Evolutionary conservation across 352 stramenopile genomes (phyloP).

Genomic region (Globisporangium spiculum): DNA sequence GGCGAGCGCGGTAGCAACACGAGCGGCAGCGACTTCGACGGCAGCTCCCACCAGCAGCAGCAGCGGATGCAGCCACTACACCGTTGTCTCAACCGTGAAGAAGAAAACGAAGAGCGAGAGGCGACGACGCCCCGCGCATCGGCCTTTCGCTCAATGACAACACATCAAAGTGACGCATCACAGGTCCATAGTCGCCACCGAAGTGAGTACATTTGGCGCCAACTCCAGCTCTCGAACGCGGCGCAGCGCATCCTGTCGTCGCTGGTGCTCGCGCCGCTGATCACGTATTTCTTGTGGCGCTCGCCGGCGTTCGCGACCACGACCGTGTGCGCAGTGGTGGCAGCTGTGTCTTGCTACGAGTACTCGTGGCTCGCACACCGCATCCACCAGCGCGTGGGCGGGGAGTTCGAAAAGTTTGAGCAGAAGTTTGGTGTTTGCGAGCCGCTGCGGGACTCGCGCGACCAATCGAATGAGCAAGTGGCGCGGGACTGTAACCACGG

Average conservation of each 20-base stretch:
- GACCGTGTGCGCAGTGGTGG: conserved; percentile 64
- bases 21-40: neutral
- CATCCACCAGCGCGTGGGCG: conserved; percentile 51
- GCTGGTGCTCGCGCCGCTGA: conserved; percentile 44
- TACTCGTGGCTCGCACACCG: conserved; percentile 68
- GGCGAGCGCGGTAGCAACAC: neutral
- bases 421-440: neutral
- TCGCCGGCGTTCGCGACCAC: conserved; percentile 62
- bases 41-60: neutral
- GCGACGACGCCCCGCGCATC: neutral
- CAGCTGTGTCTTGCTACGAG: conserved; percentile 63
- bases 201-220: neutral
- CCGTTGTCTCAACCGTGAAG: neutral
- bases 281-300: conserved; percentile 69
- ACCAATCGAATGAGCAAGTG: conserved; percentile 10
- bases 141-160: neutral
- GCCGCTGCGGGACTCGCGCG: conserved; percentile 7
- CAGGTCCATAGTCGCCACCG: neutral
- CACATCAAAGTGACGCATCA: neutral
- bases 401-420: conserved; percentile 26
- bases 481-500: neutral
- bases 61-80: neutral
- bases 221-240: conserved; percentile 27
- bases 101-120: neutral
- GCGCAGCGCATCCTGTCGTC: conserved; percentile 66